Percentiles rank a stretch among this genome's conserved stretches.
Conservation (phyloP, 345 rosid species). For the Gossypium bickii region DNA sequence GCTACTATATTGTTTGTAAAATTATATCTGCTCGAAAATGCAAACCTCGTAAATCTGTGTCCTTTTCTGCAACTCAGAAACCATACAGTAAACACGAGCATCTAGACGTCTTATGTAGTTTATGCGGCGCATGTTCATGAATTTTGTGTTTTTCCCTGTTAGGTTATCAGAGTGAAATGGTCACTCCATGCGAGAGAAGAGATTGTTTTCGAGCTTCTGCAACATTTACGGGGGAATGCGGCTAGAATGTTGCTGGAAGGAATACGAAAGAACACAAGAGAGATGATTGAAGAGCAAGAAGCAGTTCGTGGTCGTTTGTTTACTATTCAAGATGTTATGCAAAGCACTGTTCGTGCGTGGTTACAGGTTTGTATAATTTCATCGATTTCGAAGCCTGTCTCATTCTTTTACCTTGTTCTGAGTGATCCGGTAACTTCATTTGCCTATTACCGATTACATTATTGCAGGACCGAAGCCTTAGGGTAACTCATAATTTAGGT, state of each 20-base stretch:
- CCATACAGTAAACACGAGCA: not conserved
- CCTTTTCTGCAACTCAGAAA: not conserved
- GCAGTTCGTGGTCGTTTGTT: constrained; percentile 93
- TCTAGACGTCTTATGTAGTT: not conserved
- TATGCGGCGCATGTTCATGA: not conserved
- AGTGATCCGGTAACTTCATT: not conserved
- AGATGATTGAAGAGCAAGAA: constrained; percentile 98
- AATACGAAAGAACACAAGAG: constrained; percentile 68
- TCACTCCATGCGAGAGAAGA: constrained; percentile 98
- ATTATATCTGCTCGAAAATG: not conserved
- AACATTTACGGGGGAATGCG: constrained; percentile 65
- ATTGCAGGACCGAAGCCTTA: constrained; percentile 73
- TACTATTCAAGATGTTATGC: constrained; percentile 98
- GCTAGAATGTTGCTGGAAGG: constrained; percentile 50
- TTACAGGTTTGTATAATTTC: constrained; percentile 55
- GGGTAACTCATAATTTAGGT: constrained; percentile 83
- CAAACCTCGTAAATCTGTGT: not conserved
- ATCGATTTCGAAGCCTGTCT: not conserved
- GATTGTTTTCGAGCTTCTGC: constrained; percentile 87
- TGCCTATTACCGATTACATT: not conserved
- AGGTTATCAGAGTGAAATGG: constrained; percentile 98
- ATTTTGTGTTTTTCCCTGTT: constrained; percentile 9
- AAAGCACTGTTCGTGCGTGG: constrained; percentile 98
- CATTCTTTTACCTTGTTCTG: not conserved
- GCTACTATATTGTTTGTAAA: not conserved